Percentiles rank a stretch among this genome's conserved stretches.
phyloP scores from a whole-genome alignment of 2,329 filamentous ascomycete species.

The Dactylellina parvicollis region DNA sequence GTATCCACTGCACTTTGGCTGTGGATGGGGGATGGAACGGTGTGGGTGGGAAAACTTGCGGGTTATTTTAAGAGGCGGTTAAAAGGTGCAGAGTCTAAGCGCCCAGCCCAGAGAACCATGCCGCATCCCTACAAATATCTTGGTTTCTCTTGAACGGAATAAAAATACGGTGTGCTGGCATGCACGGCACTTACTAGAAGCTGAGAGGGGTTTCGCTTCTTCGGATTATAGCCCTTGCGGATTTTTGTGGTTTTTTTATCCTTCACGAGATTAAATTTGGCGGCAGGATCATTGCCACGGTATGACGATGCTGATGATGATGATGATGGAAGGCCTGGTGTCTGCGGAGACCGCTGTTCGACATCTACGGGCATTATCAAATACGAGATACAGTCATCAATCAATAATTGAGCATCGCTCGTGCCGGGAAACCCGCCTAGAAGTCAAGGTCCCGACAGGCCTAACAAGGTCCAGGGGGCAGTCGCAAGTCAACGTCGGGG shows the following conservation, averaged over 20 bases:
- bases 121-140: conserved; percentile 24
- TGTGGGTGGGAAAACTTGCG: conserved; percentile 19
- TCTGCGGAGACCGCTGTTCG: not conserved
- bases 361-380: conserved; percentile 15
- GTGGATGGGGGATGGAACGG: conserved; percentile 10
- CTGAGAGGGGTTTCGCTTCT: no score
- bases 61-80: conserved; percentile 53
- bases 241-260: no score
- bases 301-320: no score
- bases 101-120: conserved; percentile 48
- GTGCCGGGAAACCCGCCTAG: conserved; percentile 13
- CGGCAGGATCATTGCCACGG: no score
- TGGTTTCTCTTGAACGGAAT: conserved; percentile 31
- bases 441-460: no score
- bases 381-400: conserved; percentile 40
- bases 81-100: conserved; percentile 47
- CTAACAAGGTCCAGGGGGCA: no score
- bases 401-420: conserved; percentile 6
- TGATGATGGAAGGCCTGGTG: not conserved
- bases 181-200: conserved; percentile 26
- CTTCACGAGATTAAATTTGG: no score
- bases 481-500: conserved; percentile 17
- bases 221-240: no score
- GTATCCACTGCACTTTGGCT: conserved; percentile 31
- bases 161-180: conserved; percentile 31